phyloP scores from a whole-genome alignment of 1,139 yeast species.

The Yamadazyma songkhlaensis region DNA sequence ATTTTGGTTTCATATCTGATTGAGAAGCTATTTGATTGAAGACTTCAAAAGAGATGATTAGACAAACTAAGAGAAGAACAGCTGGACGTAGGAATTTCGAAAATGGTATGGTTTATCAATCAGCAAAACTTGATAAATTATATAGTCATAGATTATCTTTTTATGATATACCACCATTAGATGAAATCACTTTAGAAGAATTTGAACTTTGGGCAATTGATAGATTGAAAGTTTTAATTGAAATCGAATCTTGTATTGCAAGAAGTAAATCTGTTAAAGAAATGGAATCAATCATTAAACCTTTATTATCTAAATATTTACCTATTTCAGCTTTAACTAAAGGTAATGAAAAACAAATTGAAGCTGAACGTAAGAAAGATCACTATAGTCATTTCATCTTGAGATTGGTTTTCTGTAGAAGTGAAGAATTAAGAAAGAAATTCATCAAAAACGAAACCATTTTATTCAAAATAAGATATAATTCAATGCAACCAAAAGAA shows the following conservation, averaged over 20 bases:
- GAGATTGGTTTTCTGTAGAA: slow-evolving; percentile 84
- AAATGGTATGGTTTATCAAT: slow-evolving; percentile 31
- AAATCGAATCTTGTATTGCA: slow-evolving; percentile 73
- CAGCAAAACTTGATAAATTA: slow-evolving; percentile 18
- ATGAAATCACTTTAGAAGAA: slow-evolving; percentile 86
- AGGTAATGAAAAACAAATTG: slow-evolving; percentile 29
- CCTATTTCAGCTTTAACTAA: slow-evolving; percentile 48
- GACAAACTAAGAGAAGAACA: slow-evolving; percentile 73
- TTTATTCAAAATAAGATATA: slow-evolving; percentile 72
- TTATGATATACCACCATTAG: slow-evolving; percentile 72
- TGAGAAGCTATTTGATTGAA: not conserved
- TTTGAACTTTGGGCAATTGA: slow-evolving; percentile 97
- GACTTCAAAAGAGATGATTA: slow-evolving; percentile 60
- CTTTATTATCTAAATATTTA: slow-evolving; percentile 59
- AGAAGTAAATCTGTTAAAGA: slow-evolving; percentile 67
- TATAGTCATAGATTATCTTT: slow-evolving; percentile 49
- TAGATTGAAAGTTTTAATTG: slow-evolving; percentile 76
- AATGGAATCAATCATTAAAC: slow-evolving; percentile 61
- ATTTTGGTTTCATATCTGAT: not conserved
- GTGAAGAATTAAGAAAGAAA: slow-evolving; percentile 79
- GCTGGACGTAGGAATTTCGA: slow-evolving; percentile 75
- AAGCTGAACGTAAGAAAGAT: slow-evolving; percentile 74
- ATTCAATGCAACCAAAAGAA: slow-evolving; percentile 62
- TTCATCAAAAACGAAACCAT: slow-evolving; percentile 74
- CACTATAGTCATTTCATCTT: slow-evolving; percentile 88